Evolutionary conservation across 2,329 filamentous ascomycete genomes (phyloP).

Genomic region (Passalora sequoiae): DNA sequence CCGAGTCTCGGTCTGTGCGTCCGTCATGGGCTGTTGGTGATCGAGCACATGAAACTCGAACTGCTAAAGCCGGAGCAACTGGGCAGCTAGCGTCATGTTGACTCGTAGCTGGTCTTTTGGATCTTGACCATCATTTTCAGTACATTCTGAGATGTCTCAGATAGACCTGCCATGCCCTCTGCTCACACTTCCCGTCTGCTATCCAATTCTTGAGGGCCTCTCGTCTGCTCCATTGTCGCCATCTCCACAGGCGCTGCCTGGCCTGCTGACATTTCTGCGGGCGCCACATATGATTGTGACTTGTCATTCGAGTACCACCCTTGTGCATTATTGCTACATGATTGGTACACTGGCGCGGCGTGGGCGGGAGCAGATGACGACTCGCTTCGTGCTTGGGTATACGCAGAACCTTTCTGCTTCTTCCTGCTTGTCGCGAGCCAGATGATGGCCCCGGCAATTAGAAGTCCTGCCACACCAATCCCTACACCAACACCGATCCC

Average conservation of each 20-base stretch:
- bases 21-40: too few species aligned
- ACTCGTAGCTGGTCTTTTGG: too few species aligned
- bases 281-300: background rate
- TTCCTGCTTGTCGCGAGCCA: background rate
- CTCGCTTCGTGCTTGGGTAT: background rate
- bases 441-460: slow-evolving; percentile 2
- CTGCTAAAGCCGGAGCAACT: too few species aligned
- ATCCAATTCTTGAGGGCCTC: background rate
- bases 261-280: background rate
- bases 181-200: background rate
- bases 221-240: background rate
- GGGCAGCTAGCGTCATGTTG: too few species aligned
- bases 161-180: too few species aligned
- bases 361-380: background rate
- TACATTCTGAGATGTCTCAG: too few species aligned
- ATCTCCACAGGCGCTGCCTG: slow-evolving; percentile 1
- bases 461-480: background rate
- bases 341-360: background rate
- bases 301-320: background rate
- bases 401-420: background rate
- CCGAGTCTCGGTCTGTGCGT: too few species aligned
- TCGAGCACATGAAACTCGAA: too few species aligned
- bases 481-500: slow-evolving; percentile 2
- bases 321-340: too few species aligned
- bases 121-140: too few species aligned